Evolutionary conservation across 257 asterid genomes (phyloP), one percentile per base, ranked within the genome.

Genomic region (Primulina tabacum): DNA sequence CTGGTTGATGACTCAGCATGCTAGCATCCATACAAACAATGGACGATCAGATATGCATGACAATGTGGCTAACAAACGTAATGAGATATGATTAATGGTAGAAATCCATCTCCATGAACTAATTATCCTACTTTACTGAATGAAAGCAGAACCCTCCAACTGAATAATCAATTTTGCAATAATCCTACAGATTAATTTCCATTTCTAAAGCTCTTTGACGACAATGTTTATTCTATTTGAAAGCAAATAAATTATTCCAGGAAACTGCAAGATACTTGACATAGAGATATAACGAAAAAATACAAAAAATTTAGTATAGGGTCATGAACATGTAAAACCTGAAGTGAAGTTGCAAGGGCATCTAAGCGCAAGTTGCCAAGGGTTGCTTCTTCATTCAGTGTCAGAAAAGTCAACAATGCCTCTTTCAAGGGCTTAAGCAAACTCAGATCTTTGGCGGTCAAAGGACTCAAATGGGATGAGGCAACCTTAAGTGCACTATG

Each of bases 301-400:
- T 6, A 14, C 11, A 58, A 17, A 67, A 7, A 40, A 18, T 64
- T 28, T 9, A 30, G 58, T 29, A 40, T 57, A 55, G 33, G 18
- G 32, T 56, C 74, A 77, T 7, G 66, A 53, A 65, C 40, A 55
- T 34, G 65, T 11, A 71, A 59, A 62, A 94, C 99, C 99, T 94
- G 99, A 68, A 91, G 92, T 59, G 99, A 88, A 70, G 90, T 88
- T 68, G 99, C 97, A 47, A 94, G 96, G 73, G 92, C 89, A 71
- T 83, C 89, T 50, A 91, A 76, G 29, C 92, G 88, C 72, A 89
- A 56, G 68, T 78, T 74, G 71, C 84, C 82, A 77, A 82, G 70
- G 52, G 83, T 76, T 64, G 88, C 79, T 84, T 84, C 95, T 78
- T 91, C 96, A 56, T 77, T 83, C 67, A 97, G 85, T 79, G 78